Evolutionary conservation across 1,284 basidiomycete genomes (phyloP), one percentile per base, ranked within the genome.

Genomic region (Amylostereum areolatum): DNA sequence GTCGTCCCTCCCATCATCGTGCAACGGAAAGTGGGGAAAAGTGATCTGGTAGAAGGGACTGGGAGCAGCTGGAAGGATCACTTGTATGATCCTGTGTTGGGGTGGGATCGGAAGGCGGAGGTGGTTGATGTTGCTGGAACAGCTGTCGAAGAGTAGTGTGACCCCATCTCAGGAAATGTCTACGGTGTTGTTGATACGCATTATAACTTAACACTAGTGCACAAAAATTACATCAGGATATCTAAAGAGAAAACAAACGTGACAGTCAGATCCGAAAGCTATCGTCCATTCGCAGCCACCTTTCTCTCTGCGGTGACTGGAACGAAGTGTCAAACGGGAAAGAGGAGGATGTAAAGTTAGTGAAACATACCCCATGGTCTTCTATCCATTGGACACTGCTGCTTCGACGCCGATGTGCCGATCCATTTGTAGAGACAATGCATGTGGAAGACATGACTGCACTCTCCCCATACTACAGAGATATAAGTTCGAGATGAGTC

Each of bases 391-490:
- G 94, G 94, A 72, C 94, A 97, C 60, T 92, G 90, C 58, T 88
- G 83, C 63, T 95, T 95, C 33, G 88, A 91, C 11, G 87, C 80
- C 3, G 85, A 75, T 0, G 92, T 93, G 2, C 83, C 83, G 53
- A 97, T 83, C 94, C 94, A 97, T 65, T 96, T 96, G 57, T 95
- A 75, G 10, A 97, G 70, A 68, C 94, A 97, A 66, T 95, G 92
- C 90, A 94, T 92, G 65, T 95, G 92, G 63, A 93, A 95, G 49
- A 96, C 84, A 65, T 97, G 94, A 5, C 85, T 91, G 62, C 94
- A 97, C 69, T 95, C 86, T 28, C 94, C 94, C 91, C 92, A 97
- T 50, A 97, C 94, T 95, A 52, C 28, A 53, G 28, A 32, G 28
- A n/a, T 31, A 29, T 52, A 24, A 50, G 4, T 30, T 6, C 29